Conservation (phyloP, 2,329 filamentous ascomycete genomes). For the Exophiala xenobiotica region DNA sequence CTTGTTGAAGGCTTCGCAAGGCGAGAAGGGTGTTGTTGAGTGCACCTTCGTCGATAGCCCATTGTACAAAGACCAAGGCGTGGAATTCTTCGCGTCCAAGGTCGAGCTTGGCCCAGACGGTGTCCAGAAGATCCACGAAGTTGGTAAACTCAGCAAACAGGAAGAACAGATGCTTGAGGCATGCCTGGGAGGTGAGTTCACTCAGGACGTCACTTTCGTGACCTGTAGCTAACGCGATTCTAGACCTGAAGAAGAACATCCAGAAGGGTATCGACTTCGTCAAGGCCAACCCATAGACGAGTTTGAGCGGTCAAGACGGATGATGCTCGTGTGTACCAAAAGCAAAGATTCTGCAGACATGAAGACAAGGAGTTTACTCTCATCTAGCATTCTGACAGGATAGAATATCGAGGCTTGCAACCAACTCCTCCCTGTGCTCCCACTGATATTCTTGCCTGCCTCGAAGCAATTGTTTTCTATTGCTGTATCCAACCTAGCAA, state of each 20-base stretch:
- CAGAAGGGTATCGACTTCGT: conserved; percentile 77
- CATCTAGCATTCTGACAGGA: conserved; percentile 9
- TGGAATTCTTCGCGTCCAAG: conserved; percentile 94
- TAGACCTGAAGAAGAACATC: conserved; percentile 70
- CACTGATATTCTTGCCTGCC: too few species aligned
- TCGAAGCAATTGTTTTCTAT: background rate
- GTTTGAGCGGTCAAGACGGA: background rate
- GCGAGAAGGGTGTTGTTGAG: conserved; percentile 93
- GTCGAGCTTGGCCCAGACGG: conserved; percentile 96
- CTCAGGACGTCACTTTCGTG: too few species aligned
- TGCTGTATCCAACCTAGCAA: too few species aligned
- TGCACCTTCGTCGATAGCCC: conserved; percentile 96
- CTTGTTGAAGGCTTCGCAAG: conserved; percentile 86
- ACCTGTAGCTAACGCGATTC: conserved; percentile 17
- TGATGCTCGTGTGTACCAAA: conserved; percentile 19
- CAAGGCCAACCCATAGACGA: conserved; percentile 54
- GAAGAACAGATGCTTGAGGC: conserved; percentile 90
- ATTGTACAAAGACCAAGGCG: conserved; percentile 96
- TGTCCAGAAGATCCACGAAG: conserved; percentile 86
- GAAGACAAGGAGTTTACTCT: background rate
- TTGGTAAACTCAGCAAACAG: conserved; percentile 78
- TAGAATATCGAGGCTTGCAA: conserved; percentile 7
- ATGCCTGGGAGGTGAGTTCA: conserved; percentile 60
- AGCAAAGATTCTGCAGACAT: conserved; percentile 3
- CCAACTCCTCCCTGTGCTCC: too few species aligned